These are phyloP conservation scores for Aspergillus amoenus DNA, from an alignment of 2,329 filamentous ascomycete genomes.

Conservation along the genomic window DNA sequence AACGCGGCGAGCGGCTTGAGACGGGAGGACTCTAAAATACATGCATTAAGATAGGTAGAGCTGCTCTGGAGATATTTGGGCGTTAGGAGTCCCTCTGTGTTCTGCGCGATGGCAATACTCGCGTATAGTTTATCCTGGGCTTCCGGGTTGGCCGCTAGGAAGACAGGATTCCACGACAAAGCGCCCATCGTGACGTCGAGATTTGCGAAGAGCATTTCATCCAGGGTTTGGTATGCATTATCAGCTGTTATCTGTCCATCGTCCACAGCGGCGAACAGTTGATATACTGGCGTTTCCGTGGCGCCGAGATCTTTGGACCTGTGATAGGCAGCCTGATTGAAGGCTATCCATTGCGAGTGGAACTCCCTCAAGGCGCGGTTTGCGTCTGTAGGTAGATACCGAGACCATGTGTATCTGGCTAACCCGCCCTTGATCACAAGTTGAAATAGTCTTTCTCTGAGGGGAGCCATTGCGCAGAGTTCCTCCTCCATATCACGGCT, in stretches of 20 bases:
- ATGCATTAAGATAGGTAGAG: conserved; percentile 32
- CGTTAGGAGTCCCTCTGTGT: neutral
- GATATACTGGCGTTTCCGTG: conserved; percentile 3
- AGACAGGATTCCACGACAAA: conserved; percentile 46
- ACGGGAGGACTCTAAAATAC: conserved; percentile 42
- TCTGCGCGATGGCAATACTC: neutral
- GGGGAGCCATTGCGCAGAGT: conserved; percentile 22
- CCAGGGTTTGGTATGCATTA: conserved; percentile 44
- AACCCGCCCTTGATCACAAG: conserved; percentile 37
- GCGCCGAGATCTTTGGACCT: neutral
- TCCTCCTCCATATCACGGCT: conserved; percentile 9
- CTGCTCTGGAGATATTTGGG: conserved; percentile 24
- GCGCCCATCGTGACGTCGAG: conserved; percentile 48
- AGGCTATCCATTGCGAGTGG: conserved; percentile 30
- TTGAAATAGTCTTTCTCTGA: conserved; percentile 34
- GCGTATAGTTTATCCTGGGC: conserved; percentile 35
- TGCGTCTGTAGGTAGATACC: conserved; percentile 15
- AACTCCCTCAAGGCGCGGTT: conserved; percentile 30
- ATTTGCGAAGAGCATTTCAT: conserved; percentile 50
- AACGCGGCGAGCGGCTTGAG: conserved; percentile 43
- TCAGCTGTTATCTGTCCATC: conserved; percentile 25
- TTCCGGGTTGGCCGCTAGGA: conserved; percentile 39
- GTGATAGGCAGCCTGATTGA: conserved; percentile 31
- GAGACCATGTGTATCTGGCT: conserved; percentile 25
- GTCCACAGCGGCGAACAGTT: conserved; percentile 10